Evolutionary conservation across 2,329 filamentous ascomycete species (phyloP).

Genomic region (Parastagonospora nodorum): DNA sequence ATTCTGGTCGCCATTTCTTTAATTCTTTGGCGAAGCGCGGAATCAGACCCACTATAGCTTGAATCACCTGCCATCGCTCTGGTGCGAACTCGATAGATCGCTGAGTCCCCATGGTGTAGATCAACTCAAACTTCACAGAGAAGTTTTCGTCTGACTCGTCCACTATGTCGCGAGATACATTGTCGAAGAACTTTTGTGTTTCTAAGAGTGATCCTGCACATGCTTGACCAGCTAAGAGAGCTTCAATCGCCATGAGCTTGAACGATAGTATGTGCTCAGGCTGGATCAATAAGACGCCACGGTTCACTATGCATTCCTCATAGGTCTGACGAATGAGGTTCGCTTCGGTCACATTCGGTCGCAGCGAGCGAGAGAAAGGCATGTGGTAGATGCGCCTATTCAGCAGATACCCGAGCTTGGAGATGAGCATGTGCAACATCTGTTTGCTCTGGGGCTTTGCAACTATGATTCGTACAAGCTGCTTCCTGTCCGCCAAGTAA

Average conservation of each 20-base stretch:
- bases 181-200: slow-evolving; percentile 54
- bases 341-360: slow-evolving; percentile 40
- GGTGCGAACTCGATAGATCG: slow-evolving; percentile 58
- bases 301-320: slow-evolving; percentile 53
- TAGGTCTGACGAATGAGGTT: slow-evolving; percentile 47
- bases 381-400: slow-evolving; percentile 61
- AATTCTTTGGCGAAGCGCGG: slow-evolving; percentile 36
- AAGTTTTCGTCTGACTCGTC: slow-evolving; percentile 71
- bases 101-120: slow-evolving; percentile 66
- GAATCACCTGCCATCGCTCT: slow-evolving; percentile 61
- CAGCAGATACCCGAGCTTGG: slow-evolving; percentile 62
- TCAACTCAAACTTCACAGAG: slow-evolving; percentile 63
- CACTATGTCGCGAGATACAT: slow-evolving; percentile 59
- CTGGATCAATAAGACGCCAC: slow-evolving; percentile 65
- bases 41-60: slow-evolving; percentile 58
- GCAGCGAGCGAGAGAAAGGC: slow-evolving; percentile 62
- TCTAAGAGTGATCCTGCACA: slow-evolving; percentile 44
- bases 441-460: slow-evolving; percentile 66
- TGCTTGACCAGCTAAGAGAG: slow-evolving; percentile 39
- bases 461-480: slow-evolving; percentile 64
- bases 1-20: slow-evolving; percentile 37
- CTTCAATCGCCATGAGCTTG: slow-evolving; percentile 65
- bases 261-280: slow-evolving; percentile 70
- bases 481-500: slow-evolving; percentile 55
- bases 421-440: slow-evolving; percentile 62